These are phyloP conservation scores for Physcomitrellopsis africana DNA, from an alignment of 225 moss, liverwort and hornwort genomes.

Conservation along the genomic window DNA sequence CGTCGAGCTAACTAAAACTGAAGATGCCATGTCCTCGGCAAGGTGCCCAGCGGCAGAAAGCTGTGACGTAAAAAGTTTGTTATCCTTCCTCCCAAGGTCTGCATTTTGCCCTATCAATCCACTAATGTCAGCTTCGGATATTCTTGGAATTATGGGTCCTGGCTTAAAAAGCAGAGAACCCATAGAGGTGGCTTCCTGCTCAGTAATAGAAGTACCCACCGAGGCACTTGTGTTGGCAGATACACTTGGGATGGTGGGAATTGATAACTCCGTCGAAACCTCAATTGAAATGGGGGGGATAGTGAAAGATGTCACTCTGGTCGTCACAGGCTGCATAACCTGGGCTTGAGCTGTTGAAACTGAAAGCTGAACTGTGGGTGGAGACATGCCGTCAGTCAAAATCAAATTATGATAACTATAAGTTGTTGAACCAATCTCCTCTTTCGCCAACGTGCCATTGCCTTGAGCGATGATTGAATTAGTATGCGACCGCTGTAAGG, in stretches of 20 bases:
- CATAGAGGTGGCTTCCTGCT: conserved; percentile 40
- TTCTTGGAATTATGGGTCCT: conserved; percentile 15
- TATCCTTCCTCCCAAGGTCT: conserved; percentile 37
- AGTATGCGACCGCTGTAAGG: conserved; percentile 32
- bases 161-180: conserved; percentile 36
- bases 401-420: conserved; percentile 39
- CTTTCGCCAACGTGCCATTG: conserved; percentile 47
- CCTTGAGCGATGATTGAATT: conserved; percentile 28
- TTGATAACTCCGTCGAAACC: conserved; percentile 32
- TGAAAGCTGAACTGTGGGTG: conserved; percentile 26
- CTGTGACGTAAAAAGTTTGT: conserved; percentile 41
- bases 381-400: conserved; percentile 36
- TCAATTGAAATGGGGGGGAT: conserved; percentile 39
- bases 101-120: conserved; percentile 29
- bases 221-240: conserved; percentile 32
- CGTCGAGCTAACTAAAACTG: conserved; percentile 47
- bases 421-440: conserved; percentile 27
- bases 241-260: conserved; percentile 16
- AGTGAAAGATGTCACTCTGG: conserved; percentile 35
- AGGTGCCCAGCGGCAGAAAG: conserved; percentile 62
- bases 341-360: conserved; percentile 38
- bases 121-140: conserved; percentile 24
- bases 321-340: conserved; percentile 37
- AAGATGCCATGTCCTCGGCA: conserved; percentile 70
- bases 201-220: conserved; percentile 36